These are phyloP conservation scores for Echites panduratus DNA, from an alignment of 257 asterid species.

Conservation along the genomic window DNA sequence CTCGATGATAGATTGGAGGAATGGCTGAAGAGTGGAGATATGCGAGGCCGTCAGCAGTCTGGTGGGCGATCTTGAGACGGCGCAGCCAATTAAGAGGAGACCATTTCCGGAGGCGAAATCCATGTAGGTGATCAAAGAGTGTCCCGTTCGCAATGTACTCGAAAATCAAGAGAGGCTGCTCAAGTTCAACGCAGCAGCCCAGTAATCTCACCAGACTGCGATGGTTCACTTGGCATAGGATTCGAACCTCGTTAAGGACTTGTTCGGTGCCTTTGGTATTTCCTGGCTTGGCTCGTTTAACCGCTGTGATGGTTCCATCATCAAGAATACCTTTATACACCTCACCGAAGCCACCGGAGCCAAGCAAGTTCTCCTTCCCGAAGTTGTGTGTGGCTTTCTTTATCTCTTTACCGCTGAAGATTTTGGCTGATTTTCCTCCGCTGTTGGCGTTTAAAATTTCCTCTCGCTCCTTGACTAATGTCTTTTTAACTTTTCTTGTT, in stretches of 20 bases:
- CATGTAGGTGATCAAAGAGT: constrained; percentile 49
- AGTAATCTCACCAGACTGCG: constrained; percentile 42
- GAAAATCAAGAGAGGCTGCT: constrained; percentile 45
- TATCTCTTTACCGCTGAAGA: constrained; percentile 49
- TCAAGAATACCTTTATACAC: constrained; percentile 54
- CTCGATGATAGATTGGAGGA: constrained; percentile 56
- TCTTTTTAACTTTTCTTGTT: constrained; percentile 19
- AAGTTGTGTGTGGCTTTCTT: constrained; percentile 50
- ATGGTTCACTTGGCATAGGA: constrained; percentile 57
- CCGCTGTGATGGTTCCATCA: constrained; percentile 43
- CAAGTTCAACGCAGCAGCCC: constrained; percentile 60
- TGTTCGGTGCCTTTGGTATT: constrained; percentile 45
- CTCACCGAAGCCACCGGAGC: constrained; percentile 61
- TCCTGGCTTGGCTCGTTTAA: constrained; percentile 53
- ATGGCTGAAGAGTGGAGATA: constrained; percentile 51
- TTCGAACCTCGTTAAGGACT: constrained; percentile 53
- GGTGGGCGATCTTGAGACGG: constrained; percentile 41
- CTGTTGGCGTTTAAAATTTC: constrained; percentile 42
- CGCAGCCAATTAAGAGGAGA: constrained; percentile 39
- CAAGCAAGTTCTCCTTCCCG: constrained; percentile 39
- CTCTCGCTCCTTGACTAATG: constrained; percentile 43
- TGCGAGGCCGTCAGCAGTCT: constrained; percentile 43
- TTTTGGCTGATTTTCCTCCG: constrained; percentile 48
- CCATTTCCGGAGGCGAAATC: constrained; percentile 13
- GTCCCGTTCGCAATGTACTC: constrained; percentile 49